Base-by-base conservation (phyloP, 73 alveolate species). In the Uronychia binucleata region DNA sequence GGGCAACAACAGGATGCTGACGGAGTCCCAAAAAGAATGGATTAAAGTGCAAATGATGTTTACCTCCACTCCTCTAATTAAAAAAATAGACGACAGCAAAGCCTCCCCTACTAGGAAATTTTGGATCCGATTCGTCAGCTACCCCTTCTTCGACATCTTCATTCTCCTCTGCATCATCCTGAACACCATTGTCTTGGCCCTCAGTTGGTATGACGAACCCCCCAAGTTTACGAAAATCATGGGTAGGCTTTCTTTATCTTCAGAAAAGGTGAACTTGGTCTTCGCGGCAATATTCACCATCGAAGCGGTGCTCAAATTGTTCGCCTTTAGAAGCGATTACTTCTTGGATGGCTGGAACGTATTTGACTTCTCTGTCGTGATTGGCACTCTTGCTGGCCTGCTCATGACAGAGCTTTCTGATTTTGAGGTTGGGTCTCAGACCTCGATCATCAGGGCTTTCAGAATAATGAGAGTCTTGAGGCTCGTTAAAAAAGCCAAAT, bases 181-280 rank as follows among this genome's bases (percentile, higher is more conserved):
- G 77, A 97, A 98, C 83, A 93, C 96, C 90, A 30, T 94, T 25
- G 87, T 93, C 13, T 90, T 96, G 97, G 98, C 98, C 25, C 57
- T 95, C 79, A 86, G 87, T 77, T 94, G 78, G 99, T 94, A 83
- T 93, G 95, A 59, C 74, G 83, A 77, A 57, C 94, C 58, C 75
- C 76, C 33, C 59, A 28, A 1, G 92, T 94, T 90, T 30, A 46
- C 67, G 5, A 11, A 5, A 46, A 19, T 46, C 5, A 5, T 46
- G 19, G 67, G 67, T 46, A 46, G 5, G 67, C 5, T 46, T 46
- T 5, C 19, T 5, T 46, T 46, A 28, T 31, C 79, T 34, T 86
- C 97, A 30, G 94, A 88, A 67, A 35, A 77, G 0, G n/a, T 94
- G 14, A 97, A 97, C 78, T 90, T 88, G 74, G 78, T 92, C 57